phyloP scores from a whole-genome alignment of 2,329 filamentous ascomycete genomes.

The Claviceps sp. region DNA sequence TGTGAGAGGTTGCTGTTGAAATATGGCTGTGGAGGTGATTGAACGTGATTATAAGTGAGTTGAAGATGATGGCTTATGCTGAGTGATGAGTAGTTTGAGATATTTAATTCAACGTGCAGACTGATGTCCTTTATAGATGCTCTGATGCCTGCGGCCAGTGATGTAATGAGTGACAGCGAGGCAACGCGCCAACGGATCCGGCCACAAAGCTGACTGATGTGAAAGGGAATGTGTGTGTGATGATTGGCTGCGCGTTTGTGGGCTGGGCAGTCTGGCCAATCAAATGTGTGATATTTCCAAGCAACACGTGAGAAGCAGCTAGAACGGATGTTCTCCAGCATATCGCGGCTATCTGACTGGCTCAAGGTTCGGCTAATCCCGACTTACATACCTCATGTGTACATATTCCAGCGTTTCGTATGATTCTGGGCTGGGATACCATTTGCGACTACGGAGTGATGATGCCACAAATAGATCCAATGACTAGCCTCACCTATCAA shows the following conservation, averaged over 20 bases:
- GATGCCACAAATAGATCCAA: too few species aligned
- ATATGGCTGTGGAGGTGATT: background rate
- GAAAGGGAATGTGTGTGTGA: background rate
- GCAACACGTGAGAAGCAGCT: background rate
- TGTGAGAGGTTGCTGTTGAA: background rate
- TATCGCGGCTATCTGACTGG: background rate
- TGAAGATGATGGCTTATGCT: background rate
- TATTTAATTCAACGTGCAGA: background rate
- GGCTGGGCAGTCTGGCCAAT: background rate
- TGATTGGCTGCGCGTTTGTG: background rate
- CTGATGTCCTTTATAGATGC: background rate
- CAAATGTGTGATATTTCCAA: background rate
- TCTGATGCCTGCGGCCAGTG: background rate
- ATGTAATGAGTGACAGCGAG: background rate
- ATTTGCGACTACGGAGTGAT: too few species aligned
- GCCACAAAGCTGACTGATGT: background rate
- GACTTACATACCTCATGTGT: too few species aligned
- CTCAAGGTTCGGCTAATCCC: too few species aligned
- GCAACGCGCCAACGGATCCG: background rate
- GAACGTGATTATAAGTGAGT: background rate
- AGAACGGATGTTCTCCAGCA: conserved; percentile 23
- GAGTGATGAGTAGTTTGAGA: background rate
- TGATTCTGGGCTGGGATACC: too few species aligned
- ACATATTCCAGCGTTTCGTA: too few species aligned
- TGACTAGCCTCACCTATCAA: too few species aligned